These are phyloP conservation scores for Candida anglica DNA, from an alignment of 805 yeast species.

Conservation along the genomic window DNA sequence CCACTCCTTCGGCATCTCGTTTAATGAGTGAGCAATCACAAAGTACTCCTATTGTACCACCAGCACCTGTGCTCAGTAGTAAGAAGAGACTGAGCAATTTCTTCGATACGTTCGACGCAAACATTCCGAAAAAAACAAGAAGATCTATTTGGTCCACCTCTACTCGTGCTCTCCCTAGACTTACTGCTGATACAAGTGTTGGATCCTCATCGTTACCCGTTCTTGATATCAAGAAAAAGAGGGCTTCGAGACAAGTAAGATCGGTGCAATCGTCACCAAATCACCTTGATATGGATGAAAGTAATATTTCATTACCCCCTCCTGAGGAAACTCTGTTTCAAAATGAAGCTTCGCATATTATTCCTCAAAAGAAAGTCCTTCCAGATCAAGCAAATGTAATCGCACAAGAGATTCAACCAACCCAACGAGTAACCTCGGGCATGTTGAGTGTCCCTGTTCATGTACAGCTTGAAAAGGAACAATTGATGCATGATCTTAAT, in stretches of 20 bases:
- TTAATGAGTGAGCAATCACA: slow-evolving; percentile 1
- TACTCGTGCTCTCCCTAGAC: slow-evolving; percentile 3
- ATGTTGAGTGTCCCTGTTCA: slow-evolving; percentile 35
- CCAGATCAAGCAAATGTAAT: no score
- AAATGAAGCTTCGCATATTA: slow-evolving; percentile 10
- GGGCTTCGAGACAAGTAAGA: slow-evolving; percentile 1
- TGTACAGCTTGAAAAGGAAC: slow-evolving; percentile 20
- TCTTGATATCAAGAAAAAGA: slow-evolving; percentile 1
- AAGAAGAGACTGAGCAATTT: slow-evolving; percentile 17
- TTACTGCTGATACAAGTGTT: no score
- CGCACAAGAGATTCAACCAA: no score
- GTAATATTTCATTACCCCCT: slow-evolving; percentile 31
- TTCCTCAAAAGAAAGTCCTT: slow-evolving; percentile 26
- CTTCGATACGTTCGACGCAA: slow-evolving; percentile 19
- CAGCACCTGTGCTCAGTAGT: slow-evolving; percentile 19
- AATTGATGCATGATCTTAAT: slow-evolving; percentile 5
- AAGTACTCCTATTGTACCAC: slow-evolving; percentile 18
- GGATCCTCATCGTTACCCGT: slow-evolving; percentile 4
- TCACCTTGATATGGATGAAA: slow-evolving; percentile 9
- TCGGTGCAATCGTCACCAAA: not conserved
- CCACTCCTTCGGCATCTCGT: slow-evolving; percentile 2
- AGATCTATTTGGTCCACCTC: slow-evolving; percentile 7
- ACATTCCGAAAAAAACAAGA: slow-evolving; percentile 17
- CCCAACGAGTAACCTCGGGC: slow-evolving; percentile 36
- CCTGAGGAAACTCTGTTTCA: slow-evolving; percentile 16